These are phyloP conservation scores for Protostelium mycophagum DNA, from an alignment of 78 protist genomes.

Conservation along the genomic window DNA sequence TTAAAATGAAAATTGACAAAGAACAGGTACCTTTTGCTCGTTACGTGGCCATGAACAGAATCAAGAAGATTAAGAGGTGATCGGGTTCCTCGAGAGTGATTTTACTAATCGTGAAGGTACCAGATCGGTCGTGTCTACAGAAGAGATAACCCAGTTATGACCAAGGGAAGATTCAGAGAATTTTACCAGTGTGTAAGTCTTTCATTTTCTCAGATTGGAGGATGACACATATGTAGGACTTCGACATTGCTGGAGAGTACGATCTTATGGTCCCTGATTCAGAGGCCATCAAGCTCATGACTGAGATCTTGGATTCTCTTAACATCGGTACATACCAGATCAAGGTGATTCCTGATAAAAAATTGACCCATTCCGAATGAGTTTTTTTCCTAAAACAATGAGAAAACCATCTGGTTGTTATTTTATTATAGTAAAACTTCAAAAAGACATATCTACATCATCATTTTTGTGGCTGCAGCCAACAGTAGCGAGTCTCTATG, in stretches of 20 bases:
- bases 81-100: neutral
- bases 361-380: too few relatives aligned
- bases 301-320: slow-evolving; percentile 73
- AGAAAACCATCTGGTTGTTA: too few relatives aligned
- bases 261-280: slow-evolving; percentile 92
- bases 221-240: slow-evolving; percentile 46
- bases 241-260: slow-evolving; percentile 90
- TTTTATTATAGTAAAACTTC: too few relatives aligned
- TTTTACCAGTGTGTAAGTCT: slow-evolving; percentile 86
- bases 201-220: neutral
- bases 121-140: slow-evolving; percentile 94
- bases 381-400: too few relatives aligned
- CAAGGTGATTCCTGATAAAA: too few relatives aligned
- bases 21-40: slow-evolving; percentile 86
- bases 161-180: slow-evolving; percentile 89
- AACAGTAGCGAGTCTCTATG: too few relatives aligned
- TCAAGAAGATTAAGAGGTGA: slow-evolving; percentile 62
- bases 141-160: slow-evolving; percentile 87
- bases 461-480: too few relatives aligned
- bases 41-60: slow-evolving; percentile 79
- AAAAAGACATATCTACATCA: too few relatives aligned
- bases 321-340: slow-evolving; percentile 66
- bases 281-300: slow-evolving; percentile 71
- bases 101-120: slow-evolving; percentile 38
- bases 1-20: neutral